Base-by-base conservation (phyloP, 2,329 filamentous ascomycete species). In the Colletotrichum camelliae region DNA sequence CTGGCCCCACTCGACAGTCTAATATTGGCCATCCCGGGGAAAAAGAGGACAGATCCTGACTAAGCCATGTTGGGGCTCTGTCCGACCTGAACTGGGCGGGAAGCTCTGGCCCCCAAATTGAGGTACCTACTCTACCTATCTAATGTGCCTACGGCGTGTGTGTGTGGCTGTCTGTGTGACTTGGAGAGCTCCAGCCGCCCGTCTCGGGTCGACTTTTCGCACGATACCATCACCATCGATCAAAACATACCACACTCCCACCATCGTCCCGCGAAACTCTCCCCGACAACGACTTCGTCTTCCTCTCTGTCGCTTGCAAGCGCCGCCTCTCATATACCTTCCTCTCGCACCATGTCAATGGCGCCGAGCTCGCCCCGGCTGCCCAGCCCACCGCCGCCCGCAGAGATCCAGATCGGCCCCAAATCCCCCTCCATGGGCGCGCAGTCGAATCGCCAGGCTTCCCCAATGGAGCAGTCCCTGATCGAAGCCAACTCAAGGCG, bases 381-480 rank as follows among this genome's bases (percentile, higher is more conserved):
- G 67, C 97, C 97, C 75, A 98, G 96, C 85, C 97, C 97, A 76
- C 97, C 97, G 74, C 97, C 97, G 39, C 93, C 97, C 74, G 95
- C 96, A 77, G 97, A 99, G 86, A 97, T 98, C 79, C 96, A 98
- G 86, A 93, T 98, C 77, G 94, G 92, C 9, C 93, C 94, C 72
- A 93, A 93, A 81, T 97, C 95, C 66, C 95, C 95, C 2, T 90
- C 90, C 21, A 88, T 93, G 78, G 89, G 92, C 66, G 82, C 82
- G 57, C 81, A 85, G 31, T 87, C 87, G 85, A 93, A 82, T 82
- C 91, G 80, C 85, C 91, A 86, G 88, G 90, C 84, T 79, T 91
- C 89, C 83, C 91, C 90, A 85, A 92, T 92, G 81, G 92, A 93
- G 83, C 89, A 90, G 84, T 90, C 84, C 81, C 89, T 89, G 78